Evolutionary conservation across 2,329 filamentous ascomycete genomes (phyloP).

Genomic region (Ilyonectria mors-panacis): DNA sequence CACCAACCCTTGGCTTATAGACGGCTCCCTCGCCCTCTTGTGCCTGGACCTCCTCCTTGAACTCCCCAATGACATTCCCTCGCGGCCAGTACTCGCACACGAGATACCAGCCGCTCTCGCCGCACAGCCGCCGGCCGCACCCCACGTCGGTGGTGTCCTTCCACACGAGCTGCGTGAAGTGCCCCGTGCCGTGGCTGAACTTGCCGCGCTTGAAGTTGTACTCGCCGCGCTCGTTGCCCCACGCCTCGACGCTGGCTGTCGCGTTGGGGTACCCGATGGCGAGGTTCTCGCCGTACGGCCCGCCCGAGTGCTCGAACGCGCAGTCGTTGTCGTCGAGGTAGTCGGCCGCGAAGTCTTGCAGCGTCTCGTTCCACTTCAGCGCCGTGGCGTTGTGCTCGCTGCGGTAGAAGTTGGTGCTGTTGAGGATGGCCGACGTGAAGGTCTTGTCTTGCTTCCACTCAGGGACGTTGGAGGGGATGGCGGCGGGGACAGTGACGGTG

Average conservation of each 20-base stretch:
- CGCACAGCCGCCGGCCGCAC: slow-evolving; percentile 64
- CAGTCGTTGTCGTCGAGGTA: slow-evolving; percentile 63
- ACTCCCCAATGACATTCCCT: slow-evolving; percentile 73
- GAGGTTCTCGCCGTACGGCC: slow-evolving; percentile 82
- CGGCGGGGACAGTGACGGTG: slow-evolving; percentile 53
- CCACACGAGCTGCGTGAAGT: slow-evolving; percentile 84
- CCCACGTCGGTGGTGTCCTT: slow-evolving; percentile 72
- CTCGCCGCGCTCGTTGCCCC: slow-evolving; percentile 68
- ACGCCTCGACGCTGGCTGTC: slow-evolving; percentile 72
- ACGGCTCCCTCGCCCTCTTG: slow-evolving; percentile 33
- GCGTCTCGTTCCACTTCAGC: slow-evolving; percentile 76
- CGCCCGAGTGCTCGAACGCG: slow-evolving; percentile 69
- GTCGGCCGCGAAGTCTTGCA: slow-evolving; percentile 67
- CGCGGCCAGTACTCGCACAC: slow-evolving; percentile 80
- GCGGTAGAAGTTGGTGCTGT: slow-evolving; percentile 78
- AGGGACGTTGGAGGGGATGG: slow-evolving; percentile 56
- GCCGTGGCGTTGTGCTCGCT: slow-evolving; percentile 71
- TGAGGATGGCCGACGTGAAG: slow-evolving; percentile 71
- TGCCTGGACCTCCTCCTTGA: slow-evolving; percentile 56
- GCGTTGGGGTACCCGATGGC: slow-evolving; percentile 76
- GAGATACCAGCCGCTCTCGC: slow-evolving; percentile 72
- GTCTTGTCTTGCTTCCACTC: slow-evolving; percentile 47
- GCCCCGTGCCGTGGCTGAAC: slow-evolving; percentile 74
- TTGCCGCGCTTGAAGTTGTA: slow-evolving; percentile 73
- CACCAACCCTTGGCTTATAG: slow-evolving; percentile 26